Base-by-base conservation (phyloP, 768 basidiomycete species). In the Pisolithus marmoratus region DNA sequence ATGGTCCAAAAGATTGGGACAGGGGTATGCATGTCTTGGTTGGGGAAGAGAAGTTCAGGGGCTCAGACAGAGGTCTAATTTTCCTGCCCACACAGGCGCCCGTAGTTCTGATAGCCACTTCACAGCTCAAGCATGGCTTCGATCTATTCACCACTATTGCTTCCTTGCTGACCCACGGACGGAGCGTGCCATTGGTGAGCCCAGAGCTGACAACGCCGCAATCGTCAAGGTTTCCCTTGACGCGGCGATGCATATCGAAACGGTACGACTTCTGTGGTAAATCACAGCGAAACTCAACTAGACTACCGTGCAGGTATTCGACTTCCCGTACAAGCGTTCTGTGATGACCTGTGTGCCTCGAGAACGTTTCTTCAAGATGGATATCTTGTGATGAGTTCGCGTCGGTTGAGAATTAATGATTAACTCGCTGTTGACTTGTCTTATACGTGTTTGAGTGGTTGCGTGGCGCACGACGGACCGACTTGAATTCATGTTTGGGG, bases 41-140 rank as follows among this genome's bases (percentile, higher is more conserved):
- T 5, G 78, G 78, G 14, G 77, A 79, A 45, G 67, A 67, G 5
- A 74, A 73, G 51, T 79, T 75, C 60, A 60, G 75, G 20, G 78
- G 78, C 29, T 59, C 62, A 47, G 63, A 62, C 34, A 56, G 75
- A 62, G 67, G 77, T 78, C 50, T 48, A 3, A 74, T 70, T 14
- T 38, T 54, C 20, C 2, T 34, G 19, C 23, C 26, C 9, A 40
- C 6, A 8, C 6, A 22, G 11, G 24, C 14, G 38, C 9, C 19
- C 1, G 15, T 7, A 5, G 11, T 15, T 38, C 24, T 60, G 24
- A 63, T 14, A 7, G 2, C n/a, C 4, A 22, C 1, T 19, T 8
- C n/a, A 26, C 17, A 62, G 61, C 63, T 15, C 57, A 51, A 56
- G 37, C 47, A 8, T 57, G 54, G 62, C 46, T 61, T 42, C 52